Conservation (phyloP, 257 asterid species). For the Datura wrightii region DNA sequence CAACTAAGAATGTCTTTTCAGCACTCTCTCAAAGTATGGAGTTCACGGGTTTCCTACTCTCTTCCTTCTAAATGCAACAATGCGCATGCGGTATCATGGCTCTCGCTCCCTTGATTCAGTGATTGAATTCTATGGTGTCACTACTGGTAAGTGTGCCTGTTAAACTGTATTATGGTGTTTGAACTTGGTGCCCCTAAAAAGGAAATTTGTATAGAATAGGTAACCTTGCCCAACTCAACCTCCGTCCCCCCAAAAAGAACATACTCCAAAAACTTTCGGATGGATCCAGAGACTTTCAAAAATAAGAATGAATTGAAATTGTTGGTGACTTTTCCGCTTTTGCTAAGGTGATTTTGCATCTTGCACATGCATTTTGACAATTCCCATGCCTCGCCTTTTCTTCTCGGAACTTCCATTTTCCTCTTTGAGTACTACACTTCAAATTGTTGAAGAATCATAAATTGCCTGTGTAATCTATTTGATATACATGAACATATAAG, state of each 20-base stretch:
- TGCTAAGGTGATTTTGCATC: slow-evolving; percentile 20
- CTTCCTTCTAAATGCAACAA: slow-evolving; percentile 82
- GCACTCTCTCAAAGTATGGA: slow-evolving; percentile 93
- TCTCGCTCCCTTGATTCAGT: slow-evolving; percentile 86
- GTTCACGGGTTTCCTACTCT: slow-evolving; percentile 91
- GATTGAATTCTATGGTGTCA: slow-evolving; percentile 63
- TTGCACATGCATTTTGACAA: neutral
- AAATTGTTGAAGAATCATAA: neutral
- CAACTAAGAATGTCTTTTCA: slow-evolving; percentile 48
- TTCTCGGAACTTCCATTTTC: slow-evolving; percentile 4
- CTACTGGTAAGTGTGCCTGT: slow-evolving; percentile 67
- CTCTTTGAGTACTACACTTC: neutral
- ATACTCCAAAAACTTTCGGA: neutral
- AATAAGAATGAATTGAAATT: neutral
- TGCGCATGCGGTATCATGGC: slow-evolving; percentile 78
- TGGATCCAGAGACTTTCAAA: neutral
- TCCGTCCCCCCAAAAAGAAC: neutral
- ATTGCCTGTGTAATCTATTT: neutral
- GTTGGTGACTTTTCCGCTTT: neutral
- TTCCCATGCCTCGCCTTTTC: neutral
- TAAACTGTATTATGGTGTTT: slow-evolving; percentile 4
- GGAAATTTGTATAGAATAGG: neutral
- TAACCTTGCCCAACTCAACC: neutral
- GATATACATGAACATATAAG: neutral
- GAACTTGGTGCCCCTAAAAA: slow-evolving; percentile 13